phyloP scores from a whole-genome alignment of 495 filamentous ascomycete genomes.

The Achaetomiella virescens region DNA sequence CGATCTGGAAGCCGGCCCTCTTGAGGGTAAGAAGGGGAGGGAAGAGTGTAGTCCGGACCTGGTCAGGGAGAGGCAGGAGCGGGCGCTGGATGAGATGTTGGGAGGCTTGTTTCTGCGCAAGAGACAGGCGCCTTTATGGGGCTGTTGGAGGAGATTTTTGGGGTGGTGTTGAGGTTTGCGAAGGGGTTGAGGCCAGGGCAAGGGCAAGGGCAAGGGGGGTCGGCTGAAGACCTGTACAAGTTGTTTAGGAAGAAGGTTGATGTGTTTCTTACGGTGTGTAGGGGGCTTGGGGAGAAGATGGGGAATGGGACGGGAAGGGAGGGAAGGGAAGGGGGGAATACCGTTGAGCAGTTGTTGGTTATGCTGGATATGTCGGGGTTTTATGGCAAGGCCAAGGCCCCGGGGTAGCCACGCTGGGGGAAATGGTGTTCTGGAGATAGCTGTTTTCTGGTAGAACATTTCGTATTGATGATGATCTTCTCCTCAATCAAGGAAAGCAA shows the following conservation, averaged over 20 bases:
- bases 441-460: too few species aligned
- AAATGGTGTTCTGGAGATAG: too few species aligned
- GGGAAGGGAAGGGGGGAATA: constrained; percentile 34
- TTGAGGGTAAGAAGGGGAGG: not conserved
- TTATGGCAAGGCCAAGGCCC: constrained; percentile 31
- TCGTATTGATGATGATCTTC: too few species aligned
- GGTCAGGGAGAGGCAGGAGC: constrained; percentile 66
- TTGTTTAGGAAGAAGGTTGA: constrained; percentile 61
- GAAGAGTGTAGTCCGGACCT: constrained; percentile 47
- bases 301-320: constrained; percentile 38
- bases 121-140: constrained; percentile 64
- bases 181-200: constrained; percentile 20
- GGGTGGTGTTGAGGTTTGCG: constrained; percentile 61
- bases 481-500: too few species aligned
- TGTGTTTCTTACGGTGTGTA: constrained; percentile 61
- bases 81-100: constrained; percentile 72
- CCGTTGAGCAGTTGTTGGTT: constrained; percentile 48
- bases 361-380: constrained; percentile 58
- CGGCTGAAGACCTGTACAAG: constrained; percentile 50
- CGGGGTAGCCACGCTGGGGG: not conserved
- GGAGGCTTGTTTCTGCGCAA: constrained; percentile 63
- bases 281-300: constrained; percentile 54
- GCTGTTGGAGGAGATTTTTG: constrained; percentile 73
- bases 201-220: constrained; percentile 26
- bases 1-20: constrained; percentile 24